phyloP scores from a whole-genome alignment of 1,139 yeast genomes.

The Williopsis jadinii region DNA sequence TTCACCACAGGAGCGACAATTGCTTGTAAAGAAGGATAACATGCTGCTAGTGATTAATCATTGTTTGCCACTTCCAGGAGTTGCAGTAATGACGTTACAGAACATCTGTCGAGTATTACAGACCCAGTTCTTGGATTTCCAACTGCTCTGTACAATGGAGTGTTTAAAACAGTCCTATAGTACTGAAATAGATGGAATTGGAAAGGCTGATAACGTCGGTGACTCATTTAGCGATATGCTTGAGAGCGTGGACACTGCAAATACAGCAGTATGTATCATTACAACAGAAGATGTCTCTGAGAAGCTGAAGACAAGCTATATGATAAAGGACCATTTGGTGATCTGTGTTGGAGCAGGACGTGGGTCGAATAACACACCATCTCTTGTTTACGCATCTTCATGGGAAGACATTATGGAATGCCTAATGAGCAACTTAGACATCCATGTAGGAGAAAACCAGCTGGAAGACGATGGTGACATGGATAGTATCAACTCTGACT shows the following conservation, averaged over 20 bases:
- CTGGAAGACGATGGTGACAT: slow-evolving; percentile 3
- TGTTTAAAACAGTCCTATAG: slow-evolving; percentile 4
- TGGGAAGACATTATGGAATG: slow-evolving; percentile 22
- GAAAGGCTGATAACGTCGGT: slow-evolving; percentile 1
- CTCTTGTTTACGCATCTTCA: slow-evolving; percentile 4
- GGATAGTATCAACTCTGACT: slow-evolving; percentile 2
- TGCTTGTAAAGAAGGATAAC: slow-evolving; percentile 1
- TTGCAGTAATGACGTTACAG: slow-evolving; percentile 21
- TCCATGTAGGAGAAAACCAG: slow-evolving; percentile 8
- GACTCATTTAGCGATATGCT: background rate
- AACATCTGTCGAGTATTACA: slow-evolving; percentile 27
- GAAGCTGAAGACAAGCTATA: too few relatives aligned
- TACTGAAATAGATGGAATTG: slow-evolving; percentile 4
- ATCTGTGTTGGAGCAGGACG: too few relatives aligned
- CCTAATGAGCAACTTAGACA: slow-evolving; percentile 9
- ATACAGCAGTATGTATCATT: too few relatives aligned
- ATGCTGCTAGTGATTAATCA: slow-evolving; percentile 27
- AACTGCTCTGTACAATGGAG: slow-evolving; percentile 6
- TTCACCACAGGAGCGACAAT: slow-evolving; percentile 1
- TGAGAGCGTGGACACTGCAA: background rate
- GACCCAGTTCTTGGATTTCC: slow-evolving; percentile 13
- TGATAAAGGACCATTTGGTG: slow-evolving; percentile 10
- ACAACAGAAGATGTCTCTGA: too few relatives aligned
- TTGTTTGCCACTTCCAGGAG: slow-evolving; percentile 13
- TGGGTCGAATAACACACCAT: background rate